Conservation (phyloP, 768 basidiomycete genomes). For the Suillus clintonianus region DNA sequence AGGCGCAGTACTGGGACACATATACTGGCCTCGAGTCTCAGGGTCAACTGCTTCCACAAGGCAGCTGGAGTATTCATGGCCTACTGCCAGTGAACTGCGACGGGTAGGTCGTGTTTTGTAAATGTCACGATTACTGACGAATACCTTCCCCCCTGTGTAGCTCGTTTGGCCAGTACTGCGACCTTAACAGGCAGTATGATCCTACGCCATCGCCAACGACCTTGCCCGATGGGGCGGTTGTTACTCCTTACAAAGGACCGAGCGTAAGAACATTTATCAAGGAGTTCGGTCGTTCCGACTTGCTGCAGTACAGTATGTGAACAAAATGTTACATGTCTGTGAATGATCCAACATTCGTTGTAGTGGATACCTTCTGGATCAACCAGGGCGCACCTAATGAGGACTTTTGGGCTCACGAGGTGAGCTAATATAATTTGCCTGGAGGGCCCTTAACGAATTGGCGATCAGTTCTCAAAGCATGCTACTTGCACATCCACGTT, state of each 20-base stretch:
- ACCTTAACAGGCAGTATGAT: constrained; percentile 60
- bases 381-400: constrained; percentile 61
- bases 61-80: constrained; percentile 72
- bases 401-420: constrained; percentile 74
- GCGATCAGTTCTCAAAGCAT: constrained; percentile 69
- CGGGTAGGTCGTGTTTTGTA: constrained; percentile 37
- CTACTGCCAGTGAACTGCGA: constrained; percentile 80
- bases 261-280: constrained; percentile 61
- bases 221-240: constrained; percentile 50
- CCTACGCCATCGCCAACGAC: constrained; percentile 53
- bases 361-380: constrained; percentile 75
- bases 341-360: not conserved
- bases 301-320: constrained; percentile 55
- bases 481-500: constrained; percentile 80
- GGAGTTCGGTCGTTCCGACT: constrained; percentile 52
- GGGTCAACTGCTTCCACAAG: constrained; percentile 66
- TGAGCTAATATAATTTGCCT: constrained; percentile 15
- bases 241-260: constrained; percentile 60
- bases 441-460: not conserved
- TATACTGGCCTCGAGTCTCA: constrained; percentile 66
- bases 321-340: not conserved
- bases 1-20: constrained; percentile 70
- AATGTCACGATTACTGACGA: not conserved
- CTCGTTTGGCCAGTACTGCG: constrained; percentile 67
- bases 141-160: constrained; percentile 32